These are phyloP conservation scores for Aleurites moluccanus DNA, from an alignment of 441 rosid genomes.

Conservation along the genomic window DNA sequence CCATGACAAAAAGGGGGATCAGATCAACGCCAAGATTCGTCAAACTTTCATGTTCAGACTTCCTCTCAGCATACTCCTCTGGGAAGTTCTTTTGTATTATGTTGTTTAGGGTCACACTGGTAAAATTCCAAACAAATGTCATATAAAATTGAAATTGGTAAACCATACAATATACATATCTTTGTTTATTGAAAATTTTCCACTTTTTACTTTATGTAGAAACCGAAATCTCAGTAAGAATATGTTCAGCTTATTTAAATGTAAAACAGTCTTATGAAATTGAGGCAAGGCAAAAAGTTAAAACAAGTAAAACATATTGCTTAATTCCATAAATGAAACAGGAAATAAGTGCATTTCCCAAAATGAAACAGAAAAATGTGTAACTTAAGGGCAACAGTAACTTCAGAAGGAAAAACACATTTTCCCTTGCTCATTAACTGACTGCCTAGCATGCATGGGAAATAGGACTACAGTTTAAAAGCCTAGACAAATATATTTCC, in stretches of 20 bases:
- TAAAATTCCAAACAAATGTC: conserved; percentile 24
- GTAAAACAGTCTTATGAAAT: neutral
- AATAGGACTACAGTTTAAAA: neutral
- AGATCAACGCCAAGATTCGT: conserved; percentile 70
- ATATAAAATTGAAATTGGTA: conserved; percentile 7
- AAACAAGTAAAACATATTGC: neutral
- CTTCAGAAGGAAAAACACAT: neutral
- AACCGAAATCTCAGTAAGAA: neutral
- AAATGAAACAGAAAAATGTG: neutral
- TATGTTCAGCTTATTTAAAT: neutral
- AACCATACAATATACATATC: neutral
- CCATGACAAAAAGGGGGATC: conserved; percentile 94
- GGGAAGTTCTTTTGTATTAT: conserved; percentile 86
- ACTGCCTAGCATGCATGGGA: conserved; percentile 7
- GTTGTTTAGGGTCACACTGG: conserved; percentile 90
- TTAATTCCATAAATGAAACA: neutral
- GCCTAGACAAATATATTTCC: neutral
- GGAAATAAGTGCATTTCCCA: neutral
- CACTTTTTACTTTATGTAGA: neutral
- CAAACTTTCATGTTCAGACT: conserved; percentile 75
- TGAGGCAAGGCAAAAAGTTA: neutral
- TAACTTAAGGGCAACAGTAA: neutral
- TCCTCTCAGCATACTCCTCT: conserved; percentile 90
- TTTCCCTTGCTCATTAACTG: neutral
- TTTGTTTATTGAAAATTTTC: neutral